Base-by-base conservation (phyloP, 2,329 filamentous ascomycete genomes). In the Chrysosporium queenslandicum region DNA sequence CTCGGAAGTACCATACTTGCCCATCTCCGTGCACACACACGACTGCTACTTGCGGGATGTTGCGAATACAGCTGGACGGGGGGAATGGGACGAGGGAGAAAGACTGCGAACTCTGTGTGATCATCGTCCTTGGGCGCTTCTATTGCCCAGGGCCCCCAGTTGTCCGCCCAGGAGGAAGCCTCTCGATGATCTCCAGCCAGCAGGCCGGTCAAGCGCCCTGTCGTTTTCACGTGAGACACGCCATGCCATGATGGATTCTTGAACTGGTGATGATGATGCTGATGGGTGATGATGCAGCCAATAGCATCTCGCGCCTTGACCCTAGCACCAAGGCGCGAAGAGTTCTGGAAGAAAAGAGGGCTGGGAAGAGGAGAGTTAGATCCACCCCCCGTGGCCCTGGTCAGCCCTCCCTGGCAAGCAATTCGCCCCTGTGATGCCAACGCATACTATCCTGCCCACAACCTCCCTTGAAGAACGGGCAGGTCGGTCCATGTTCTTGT, bases 301-400 rank as follows among this genome's bases (percentile, higher is more conserved):
- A 46, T 47, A 29, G 34, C 30, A 20, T 46, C 43, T 21, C 43
- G n/a, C 30, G 37, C 36, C 34, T 49, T 49, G 36, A 40, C 34
- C 34, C 46, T 49, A 18, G 29, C 4, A 20, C 43, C 25, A 9
- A 14, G 20, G 29, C 25, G 27, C 21, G 23, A 49, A 39, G 25
- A 48, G 5, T 50, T 50, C 47, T 50, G 47, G 47, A 50, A 50
- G n/a, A 50, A 34, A 42, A 9, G 4, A 21, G 18, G 36, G 23
- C 46, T 40, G 27, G 46, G 18, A 32, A 30, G 11, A 9, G n/a
- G n/a, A n/a, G n/a, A n/a, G n/a, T n/a, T n/a, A n/a, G n/a, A n/a
- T n/a, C n/a, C n/a, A n/a, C n/a, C n/a, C n/a, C n/a, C n/a, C 5
- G 30, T 18, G 41, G 32, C 20, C 39, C 23, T 40, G 11, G 34